Evolutionary conservation across 345 rosid genomes (phyloP).

Genomic region (Gossypium thurberi): DNA sequence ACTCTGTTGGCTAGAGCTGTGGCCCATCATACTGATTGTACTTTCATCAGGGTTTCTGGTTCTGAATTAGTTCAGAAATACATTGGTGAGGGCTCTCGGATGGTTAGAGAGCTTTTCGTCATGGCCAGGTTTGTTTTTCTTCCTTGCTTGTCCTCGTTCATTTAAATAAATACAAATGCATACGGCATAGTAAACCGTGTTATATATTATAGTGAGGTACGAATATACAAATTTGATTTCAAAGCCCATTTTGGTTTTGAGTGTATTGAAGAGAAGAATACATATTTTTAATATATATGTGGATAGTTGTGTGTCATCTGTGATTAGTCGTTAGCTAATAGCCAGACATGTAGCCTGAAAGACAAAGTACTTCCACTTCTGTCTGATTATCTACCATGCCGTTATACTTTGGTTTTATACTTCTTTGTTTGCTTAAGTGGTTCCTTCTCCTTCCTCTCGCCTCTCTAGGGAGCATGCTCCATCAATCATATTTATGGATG

Average conservation of each 20-base stretch:
- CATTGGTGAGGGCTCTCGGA: slow-evolving; percentile 98
- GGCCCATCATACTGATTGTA: slow-evolving; percentile 99
- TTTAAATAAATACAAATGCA: not conserved
- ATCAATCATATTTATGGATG: slow-evolving; percentile 97
- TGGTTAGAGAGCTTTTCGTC: slow-evolving; percentile 97
- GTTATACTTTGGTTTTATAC: not conserved
- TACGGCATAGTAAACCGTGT: too few species aligned
- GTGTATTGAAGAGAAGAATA: not conserved
- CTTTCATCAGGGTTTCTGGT: slow-evolving; percentile 98
- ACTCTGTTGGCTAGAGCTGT: slow-evolving; percentile 98
- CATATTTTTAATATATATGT: not conserved
- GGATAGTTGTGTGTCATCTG: not conserved
- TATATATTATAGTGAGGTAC: not conserved
- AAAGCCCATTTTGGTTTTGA: not conserved
- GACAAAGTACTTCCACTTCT: not conserved
- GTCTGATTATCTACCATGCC: not conserved
- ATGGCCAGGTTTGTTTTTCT: slow-evolving; percentile 79
- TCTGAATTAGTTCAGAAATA: slow-evolving; percentile 95
- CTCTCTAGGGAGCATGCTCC: slow-evolving; percentile 84
- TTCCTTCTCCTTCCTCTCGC: not conserved
- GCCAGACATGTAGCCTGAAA: not conserved
- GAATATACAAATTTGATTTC: not conserved
- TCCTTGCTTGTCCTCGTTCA: not conserved
- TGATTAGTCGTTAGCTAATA: not conserved
- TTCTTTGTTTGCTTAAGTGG: slow-evolving; percentile 2